Evolutionary conservation across 768 basidiomycete genomes (phyloP), one percentile per base, ranked within the genome.

Genomic region (Pulveroboletus ravenelii): DNA sequence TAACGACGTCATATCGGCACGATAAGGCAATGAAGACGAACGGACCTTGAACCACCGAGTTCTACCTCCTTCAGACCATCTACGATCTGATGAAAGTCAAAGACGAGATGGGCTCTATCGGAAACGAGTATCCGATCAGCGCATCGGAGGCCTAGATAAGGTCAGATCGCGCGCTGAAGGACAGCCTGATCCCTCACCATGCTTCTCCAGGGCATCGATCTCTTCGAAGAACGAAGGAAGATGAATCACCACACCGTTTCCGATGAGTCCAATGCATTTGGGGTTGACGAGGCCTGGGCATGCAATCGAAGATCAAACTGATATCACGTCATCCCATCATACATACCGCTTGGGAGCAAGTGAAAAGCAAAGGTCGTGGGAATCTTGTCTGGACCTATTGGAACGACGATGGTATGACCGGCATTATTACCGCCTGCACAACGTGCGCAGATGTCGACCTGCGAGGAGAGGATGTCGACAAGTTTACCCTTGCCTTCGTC

Each of bases 351-450:
- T 1, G 96, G 96, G 27, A 98, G 75, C 14, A 98, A 74, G 74
- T 98, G 96, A 70, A 99, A 99, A 35, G 93, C 93, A 70, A 89
- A 97, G 2, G 84, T 93, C 58, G 80, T 93, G 70, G 83, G 81
- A 51, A 81, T 74, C 40, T 80, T 79, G 52, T 89, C 80, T 41
- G 83, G 78, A 10, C 81, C 79, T 23, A 80, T 68, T 6, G 86
- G 84, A 6, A 84, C 90, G 56, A 99, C 87, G 68, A 99, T 97
- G 20, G 96, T 98, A 72, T 99, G 96, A 2, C 96, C 96, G 20
- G 96, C 96, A 66, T 99, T 99, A 74, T 97, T 98, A 10, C 96
- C 96, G 13, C 96, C 96, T 12, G 96, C 96, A 67, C 93, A 97
- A 41, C 96, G 81, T 17, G 93, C 95, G 62, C 94, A 98, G 65